Conservation (phyloP, 1,284 basidiomycete species). For the Cryptococcus neoformans region DNA sequence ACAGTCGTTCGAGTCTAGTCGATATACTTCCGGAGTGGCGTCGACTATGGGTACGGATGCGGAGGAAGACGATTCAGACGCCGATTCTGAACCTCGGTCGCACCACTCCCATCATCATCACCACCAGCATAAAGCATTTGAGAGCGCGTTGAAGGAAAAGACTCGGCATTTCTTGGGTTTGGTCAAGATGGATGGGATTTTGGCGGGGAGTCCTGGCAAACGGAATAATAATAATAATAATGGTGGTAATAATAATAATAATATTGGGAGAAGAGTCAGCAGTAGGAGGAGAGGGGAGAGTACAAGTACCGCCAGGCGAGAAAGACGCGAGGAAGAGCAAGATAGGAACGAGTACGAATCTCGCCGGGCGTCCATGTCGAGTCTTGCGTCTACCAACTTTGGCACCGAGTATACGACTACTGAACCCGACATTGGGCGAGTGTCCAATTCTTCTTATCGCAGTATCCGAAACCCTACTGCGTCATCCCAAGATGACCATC, state of each 20-base stretch:
- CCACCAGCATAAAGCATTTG: conserved; percentile 19
- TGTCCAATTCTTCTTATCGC: conserved; percentile 7
- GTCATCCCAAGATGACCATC: not conserved
- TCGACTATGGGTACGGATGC: conserved; percentile 23
- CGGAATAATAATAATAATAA: no score
- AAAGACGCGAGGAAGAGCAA: conserved; percentile 1
- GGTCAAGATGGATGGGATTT: conserved; percentile 32
- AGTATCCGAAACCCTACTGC: not conserved
- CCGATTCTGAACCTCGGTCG: conserved; percentile 4
- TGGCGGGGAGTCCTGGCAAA: conserved; percentile 12
- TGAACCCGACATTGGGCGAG: conserved; percentile 1
- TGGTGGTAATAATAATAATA: not conserved
- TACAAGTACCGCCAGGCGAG: not conserved
- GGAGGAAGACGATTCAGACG: conserved; percentile 18
- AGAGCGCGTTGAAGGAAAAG: conserved; percentile 36
- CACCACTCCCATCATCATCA: not conserved
- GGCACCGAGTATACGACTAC: conserved; percentile 1
- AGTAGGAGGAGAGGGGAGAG: conserved; percentile 1
- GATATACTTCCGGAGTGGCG: conserved; percentile 23
- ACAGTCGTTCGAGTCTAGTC: conserved; percentile 36
- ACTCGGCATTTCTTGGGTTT: conserved; percentile 34
- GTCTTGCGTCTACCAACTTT: conserved; percentile 10
- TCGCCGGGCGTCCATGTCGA: conserved; percentile 27
- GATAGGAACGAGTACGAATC: conserved; percentile 3
- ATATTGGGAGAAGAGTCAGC: not conserved